phyloP scores from a whole-genome alignment of 2,329 filamentous ascomycete genomes.

The Alternaria incomplexa region DNA sequence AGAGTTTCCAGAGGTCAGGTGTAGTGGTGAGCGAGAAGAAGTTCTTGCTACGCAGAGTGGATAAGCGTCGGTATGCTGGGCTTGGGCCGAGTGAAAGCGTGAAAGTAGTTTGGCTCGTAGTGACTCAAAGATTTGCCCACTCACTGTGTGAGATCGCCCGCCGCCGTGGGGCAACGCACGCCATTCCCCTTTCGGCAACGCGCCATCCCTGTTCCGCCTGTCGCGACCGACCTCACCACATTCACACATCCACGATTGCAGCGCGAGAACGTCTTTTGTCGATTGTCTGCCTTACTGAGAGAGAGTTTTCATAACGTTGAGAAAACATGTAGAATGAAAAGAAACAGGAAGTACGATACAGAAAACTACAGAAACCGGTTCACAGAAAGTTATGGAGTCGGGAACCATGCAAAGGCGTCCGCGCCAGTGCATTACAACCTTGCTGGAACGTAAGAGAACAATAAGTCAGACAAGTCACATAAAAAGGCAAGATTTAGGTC shows the following conservation, averaged over 20 bases:
- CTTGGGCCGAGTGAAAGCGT: constrained; percentile 2
- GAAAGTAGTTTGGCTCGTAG: constrained; percentile 8
- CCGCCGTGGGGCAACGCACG: constrained; percentile 17
- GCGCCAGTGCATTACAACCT: neutral
- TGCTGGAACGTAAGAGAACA: neutral
- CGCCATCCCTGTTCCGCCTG: neutral
- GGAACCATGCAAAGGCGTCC: neutral
- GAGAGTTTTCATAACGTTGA: neutral
- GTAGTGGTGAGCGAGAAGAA: neutral
- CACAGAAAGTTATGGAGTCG: neutral
- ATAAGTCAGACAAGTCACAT: neutral
- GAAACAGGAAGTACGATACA: neutral
- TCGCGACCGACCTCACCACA: neutral
- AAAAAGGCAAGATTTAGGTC: neutral
- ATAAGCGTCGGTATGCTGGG: neutral
- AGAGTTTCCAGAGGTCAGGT: neutral
- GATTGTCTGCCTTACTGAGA: neutral
- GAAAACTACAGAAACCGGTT: neutral
- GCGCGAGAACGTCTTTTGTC: neutral
- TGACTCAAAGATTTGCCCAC: constrained; percentile 38
- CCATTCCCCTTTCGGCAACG: constrained; percentile 3
- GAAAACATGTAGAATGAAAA: neutral
- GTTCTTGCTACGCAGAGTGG: neutral
- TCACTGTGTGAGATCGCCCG: constrained; percentile 23
- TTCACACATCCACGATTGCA: neutral